Percentiles rank a stretch among this genome's conserved stretches.
Conservation (phyloP, 768 basidiomycete species). For the Suillus decipiens region DNA sequence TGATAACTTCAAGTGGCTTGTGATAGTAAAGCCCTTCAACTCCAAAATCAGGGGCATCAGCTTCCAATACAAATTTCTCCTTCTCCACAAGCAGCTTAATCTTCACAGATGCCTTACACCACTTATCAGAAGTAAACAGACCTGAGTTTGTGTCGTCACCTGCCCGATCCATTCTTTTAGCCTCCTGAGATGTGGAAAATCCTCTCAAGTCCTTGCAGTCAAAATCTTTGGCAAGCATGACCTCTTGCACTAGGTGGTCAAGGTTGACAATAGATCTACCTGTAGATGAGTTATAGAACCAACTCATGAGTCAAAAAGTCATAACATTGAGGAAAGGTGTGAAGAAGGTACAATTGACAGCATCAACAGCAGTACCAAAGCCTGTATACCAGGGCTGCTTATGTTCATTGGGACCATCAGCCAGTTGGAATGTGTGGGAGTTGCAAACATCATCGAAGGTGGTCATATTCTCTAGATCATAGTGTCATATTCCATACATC, state of each 20-base stretch:
- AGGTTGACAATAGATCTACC: no score
- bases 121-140: slow-evolving; percentile 8
- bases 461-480: not conserved
- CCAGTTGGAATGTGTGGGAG: not conserved
- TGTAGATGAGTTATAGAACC: no score
- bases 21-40: slow-evolving; percentile 1
- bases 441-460: not conserved
- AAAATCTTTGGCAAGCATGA: no score
- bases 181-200: slow-evolving; percentile 15
- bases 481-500: no score
- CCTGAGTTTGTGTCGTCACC: not conserved
- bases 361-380: not conserved
- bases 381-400: not conserved
- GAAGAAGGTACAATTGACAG: not conserved
- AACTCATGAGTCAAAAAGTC: no score
- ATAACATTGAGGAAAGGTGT: no score
- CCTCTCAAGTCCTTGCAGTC: slow-evolving; percentile 18
- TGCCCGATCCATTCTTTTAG: not conserved
- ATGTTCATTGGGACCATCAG: slow-evolving; percentile 16
- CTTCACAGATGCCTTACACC: slow-evolving; percentile 15
- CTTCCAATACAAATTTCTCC: not conserved
- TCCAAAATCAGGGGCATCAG: not conserved
- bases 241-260: no score
- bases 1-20: slow-evolving; percentile 6
- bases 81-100: slow-evolving; percentile 11